Percentiles rank a stretch among this genome's conserved stretches.
Evolutionary conservation across 176 grass and related monocot genomes (phyloP).

Genomic region (Juncus effusus): DNA sequence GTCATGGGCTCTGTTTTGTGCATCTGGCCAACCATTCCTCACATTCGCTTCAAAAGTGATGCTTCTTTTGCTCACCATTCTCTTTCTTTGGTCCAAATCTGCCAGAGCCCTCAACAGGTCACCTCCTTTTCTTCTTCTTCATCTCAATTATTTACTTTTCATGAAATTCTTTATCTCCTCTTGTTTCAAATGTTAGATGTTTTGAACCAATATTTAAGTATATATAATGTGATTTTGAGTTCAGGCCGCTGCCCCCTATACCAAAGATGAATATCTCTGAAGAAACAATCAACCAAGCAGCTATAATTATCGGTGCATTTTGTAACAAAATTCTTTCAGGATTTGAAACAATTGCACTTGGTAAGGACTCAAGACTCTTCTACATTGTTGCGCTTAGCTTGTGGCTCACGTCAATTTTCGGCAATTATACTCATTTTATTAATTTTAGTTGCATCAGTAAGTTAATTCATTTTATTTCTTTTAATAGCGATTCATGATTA

Average conservation of each 20-base stretch:
- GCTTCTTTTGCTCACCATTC: constrained; percentile 48
- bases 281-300: constrained; percentile 27
- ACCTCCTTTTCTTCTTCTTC: background rate
- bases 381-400: constrained; percentile 41
- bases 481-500: too few relatives aligned
- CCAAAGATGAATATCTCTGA: constrained; percentile 48
- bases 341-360: constrained; percentile 44
- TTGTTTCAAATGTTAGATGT: constrained; percentile 12
- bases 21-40: constrained; percentile 45
- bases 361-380: constrained; percentile 52
- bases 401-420: constrained; percentile 39
- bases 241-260: constrained; percentile 41
- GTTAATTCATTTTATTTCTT: constrained; percentile 18
- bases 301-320: constrained; percentile 12
- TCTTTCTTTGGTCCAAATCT: constrained; percentile 55
- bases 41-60: constrained; percentile 49
- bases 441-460: constrained; percentile 50
- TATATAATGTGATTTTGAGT: constrained; percentile 1
- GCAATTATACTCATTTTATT: constrained; percentile 36
- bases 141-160: constrained; percentile 13
- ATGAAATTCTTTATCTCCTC: background rate
- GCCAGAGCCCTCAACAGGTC: constrained; percentile 43
- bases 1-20: constrained; percentile 37
- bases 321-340: constrained; percentile 36
- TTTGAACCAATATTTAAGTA: too few relatives aligned